phyloP scores from a whole-genome alignment of 352 stramenopile species.

The Phytophthora sansomeana region DNA sequence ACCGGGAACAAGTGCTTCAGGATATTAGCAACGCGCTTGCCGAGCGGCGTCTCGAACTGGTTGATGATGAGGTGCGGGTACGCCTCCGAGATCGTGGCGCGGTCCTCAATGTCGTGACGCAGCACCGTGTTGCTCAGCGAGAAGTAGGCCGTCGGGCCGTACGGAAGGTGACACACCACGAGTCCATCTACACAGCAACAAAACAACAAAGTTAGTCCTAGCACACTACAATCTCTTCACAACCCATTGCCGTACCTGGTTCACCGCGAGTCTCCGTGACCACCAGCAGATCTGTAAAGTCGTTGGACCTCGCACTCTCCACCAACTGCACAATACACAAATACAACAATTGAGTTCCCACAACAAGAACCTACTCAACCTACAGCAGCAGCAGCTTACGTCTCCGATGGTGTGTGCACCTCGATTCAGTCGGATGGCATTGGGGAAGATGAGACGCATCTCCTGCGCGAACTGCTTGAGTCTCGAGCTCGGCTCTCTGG shows the following conservation, averaged over 20 bases:
- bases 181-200: conserved; percentile 89
- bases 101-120: conserved; percentile 98
- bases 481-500: conserved; percentile 95
- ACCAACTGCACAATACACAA: conserved; percentile 90
- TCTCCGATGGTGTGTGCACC: conserved; percentile 94
- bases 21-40: conserved; percentile 97
- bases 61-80: conserved; percentile 98
- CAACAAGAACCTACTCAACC: not conserved
- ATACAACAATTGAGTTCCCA: conserved; percentile 6
- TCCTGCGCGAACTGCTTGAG: conserved; percentile 99
- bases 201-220: conserved; percentile 3
- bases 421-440: conserved; percentile 98
- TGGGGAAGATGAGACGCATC: conserved; percentile 98
- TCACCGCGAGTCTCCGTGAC: conserved; percentile 99
- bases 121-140: conserved; percentile 97
- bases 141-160: conserved; percentile 99
- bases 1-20: conserved; percentile 99
- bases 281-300: conserved; percentile 99
- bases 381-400: conserved; percentile 41
- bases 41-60: conserved; percentile 96
- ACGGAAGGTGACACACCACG: conserved; percentile 98
- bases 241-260: conserved; percentile 64
- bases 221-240: not conserved
- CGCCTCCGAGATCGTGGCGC: conserved; percentile 91
- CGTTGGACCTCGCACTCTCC: conserved; percentile 94